Base-by-base conservation (phyloP, 164 flowering plant species). In the Nymphaea colorata region DNA sequence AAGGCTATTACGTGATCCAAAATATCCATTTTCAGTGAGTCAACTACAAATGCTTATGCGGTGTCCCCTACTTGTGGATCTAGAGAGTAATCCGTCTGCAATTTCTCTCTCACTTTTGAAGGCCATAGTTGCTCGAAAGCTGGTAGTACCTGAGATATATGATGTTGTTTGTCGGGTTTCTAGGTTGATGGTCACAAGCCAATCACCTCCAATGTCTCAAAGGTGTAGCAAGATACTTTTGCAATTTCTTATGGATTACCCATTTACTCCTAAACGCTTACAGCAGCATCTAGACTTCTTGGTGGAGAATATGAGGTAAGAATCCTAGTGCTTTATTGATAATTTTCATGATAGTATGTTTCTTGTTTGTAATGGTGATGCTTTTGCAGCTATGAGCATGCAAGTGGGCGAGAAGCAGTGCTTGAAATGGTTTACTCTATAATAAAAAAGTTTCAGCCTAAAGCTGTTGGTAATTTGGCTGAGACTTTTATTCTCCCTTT, bases 361-460 rank as follows among this genome's bases (percentile, higher is more conserved):
- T 66, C 62, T 15, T 11, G 41, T 66, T 7, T 64, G 70, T 68
- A 74, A 6, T 15, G 3, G 71, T 6, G 42, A 65, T 77, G 18
- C 10, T 17, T n/a, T 43, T 51, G 66, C 87, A 93, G 98, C 59
- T 94, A 91, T 79, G 90, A 86, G 73, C 87, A 87, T 76, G 68
- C 95, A 44, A 77, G 78, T 74, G 98, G 98, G 70, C 84, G 95
- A 71, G 95, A 88, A 81, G 79, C 97, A 69, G 96, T 82, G 42
- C 96, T 94, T 78, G 97, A 94, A 73, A 91, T 94, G 95, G 76
- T 94, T n/a, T 87, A 83, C 76, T 82, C 83, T 11, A 82, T 91
- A 68, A 71, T 91, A 4, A 65, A 72, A 6, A 94, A 88, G 70
- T 87, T 89, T 74, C 93, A 93, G 2, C 71, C 65, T 71, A 70